Percentiles rank a stretch among this genome's conserved stretches.
Conservation (phyloP, 75 land plant species). For the Cunninghamia lanceolata region DNA sequence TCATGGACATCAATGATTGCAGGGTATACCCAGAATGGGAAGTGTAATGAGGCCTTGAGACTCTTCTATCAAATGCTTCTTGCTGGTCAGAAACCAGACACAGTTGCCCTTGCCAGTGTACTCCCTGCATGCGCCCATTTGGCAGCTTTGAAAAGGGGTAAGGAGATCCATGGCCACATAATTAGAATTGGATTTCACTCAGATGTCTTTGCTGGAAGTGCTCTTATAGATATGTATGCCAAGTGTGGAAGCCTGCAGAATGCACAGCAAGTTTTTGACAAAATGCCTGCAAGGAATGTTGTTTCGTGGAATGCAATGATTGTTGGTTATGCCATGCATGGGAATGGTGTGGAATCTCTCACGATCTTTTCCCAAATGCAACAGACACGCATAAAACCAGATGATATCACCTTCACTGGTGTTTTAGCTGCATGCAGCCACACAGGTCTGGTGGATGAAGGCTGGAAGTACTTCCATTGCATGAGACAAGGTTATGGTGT, state of each 20-base stretch:
- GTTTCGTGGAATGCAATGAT: not conserved
- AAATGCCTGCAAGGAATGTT: not conserved
- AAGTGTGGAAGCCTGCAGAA: slow-evolving; percentile 12
- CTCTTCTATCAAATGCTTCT: slow-evolving; percentile 15
- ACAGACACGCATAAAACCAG: not conserved
- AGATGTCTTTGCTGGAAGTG: slow-evolving; percentile 16
- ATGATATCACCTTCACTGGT: slow-evolving; percentile 8
- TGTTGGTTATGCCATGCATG: not conserved
- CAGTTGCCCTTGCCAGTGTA: slow-evolving; percentile 3
- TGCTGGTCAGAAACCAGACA: slow-evolving; percentile 18
- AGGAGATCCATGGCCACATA: slow-evolving; percentile 16
- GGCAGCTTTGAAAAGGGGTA: slow-evolving; percentile 18
- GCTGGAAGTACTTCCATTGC: not conserved
- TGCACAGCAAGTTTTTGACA: not conserved
- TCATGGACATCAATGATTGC: slow-evolving; percentile 39
- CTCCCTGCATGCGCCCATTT: slow-evolving; percentile 17
- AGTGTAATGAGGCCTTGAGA: slow-evolving; percentile 10
- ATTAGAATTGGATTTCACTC: slow-evolving; percentile 8
- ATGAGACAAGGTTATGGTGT: slow-evolving; percentile 2
- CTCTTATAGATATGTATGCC: slow-evolving; percentile 27
- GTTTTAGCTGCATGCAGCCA: slow-evolving; percentile 9
- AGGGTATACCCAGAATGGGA: slow-evolving; percentile 8
- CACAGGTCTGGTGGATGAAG: not conserved
- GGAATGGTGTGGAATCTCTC: not conserved
- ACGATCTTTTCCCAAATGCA: not conserved